Conservation (phyloP, 1,284 basidiomycete species). For the Retiboletus fuscus region DNA sequence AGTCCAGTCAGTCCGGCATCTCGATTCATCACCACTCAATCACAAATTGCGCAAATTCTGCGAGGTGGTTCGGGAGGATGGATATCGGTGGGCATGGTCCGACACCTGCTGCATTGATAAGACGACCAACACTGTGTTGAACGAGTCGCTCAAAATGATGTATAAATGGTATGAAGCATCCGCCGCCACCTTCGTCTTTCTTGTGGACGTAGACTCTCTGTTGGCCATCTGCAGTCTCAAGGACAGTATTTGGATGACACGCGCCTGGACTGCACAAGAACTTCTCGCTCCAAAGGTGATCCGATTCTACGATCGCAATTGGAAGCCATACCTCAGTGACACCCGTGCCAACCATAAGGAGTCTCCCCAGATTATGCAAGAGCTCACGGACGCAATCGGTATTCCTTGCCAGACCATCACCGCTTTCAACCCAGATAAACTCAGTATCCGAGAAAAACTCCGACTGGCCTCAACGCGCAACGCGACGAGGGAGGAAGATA, state of each 20-base stretch:
- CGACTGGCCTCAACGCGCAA: constrained; percentile 23
- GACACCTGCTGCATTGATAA: constrained; percentile 7
- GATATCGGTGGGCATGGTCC: constrained; percentile 9
- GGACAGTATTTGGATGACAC: no score
- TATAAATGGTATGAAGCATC: constrained; percentile 10
- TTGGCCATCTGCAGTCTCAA: constrained; percentile 13
- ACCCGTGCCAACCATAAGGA: constrained; percentile 21
- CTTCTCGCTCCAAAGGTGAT: no score
- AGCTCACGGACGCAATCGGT: constrained; percentile 29
- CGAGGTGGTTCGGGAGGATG: background rate
- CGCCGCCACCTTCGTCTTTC: background rate
- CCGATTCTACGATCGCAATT: no score
- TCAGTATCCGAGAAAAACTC: constrained; percentile 29
- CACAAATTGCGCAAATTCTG: no score
- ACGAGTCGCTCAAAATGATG: constrained; percentile 7
- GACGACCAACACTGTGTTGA: background rate
- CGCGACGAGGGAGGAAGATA: constrained; percentile 28
- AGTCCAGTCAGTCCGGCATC: no score
- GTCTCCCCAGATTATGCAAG: constrained; percentile 17
- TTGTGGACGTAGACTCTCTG: background rate
- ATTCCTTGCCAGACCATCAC: constrained; percentile 17
- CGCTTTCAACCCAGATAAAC: constrained; percentile 25
- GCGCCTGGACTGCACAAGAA: no score
- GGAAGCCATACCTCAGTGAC: constrained; percentile 29
- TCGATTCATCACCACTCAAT: no score